Conservation (phyloP, 2,329 filamentous ascomycete species). For the Colletotrichum sidae region DNA sequence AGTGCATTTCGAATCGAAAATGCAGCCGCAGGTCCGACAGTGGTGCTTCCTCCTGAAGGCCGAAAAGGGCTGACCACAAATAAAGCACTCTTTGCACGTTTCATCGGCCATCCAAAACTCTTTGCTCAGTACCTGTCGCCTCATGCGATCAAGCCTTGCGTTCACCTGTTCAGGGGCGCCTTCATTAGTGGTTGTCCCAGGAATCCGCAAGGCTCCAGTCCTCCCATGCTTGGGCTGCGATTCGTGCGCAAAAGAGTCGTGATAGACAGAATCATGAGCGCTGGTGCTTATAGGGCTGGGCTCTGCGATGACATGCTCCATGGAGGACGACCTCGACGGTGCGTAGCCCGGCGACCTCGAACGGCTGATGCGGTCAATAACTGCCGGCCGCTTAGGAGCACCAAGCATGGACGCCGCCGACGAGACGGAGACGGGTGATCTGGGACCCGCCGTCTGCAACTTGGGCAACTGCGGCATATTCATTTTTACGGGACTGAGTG, state of each 20-base stretch:
- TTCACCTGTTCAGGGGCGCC: conserved; percentile 69
- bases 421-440: conserved; percentile 47
- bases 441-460: conserved; percentile 47
- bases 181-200: conserved; percentile 67
- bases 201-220: conserved; percentile 62
- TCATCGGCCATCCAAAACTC: conserved; percentile 99
- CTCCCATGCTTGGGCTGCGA: conserved; percentile 57
- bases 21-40: conserved; percentile 95
- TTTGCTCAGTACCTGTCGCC: conserved; percentile 88
- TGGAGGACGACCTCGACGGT: conserved; percentile 68
- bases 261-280: conserved; percentile 68
- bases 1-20: conserved; percentile 97
- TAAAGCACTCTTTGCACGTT: conserved; percentile 96
- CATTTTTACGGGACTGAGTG: conserved; percentile 56
- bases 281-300: conserved; percentile 69
- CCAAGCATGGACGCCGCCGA: conserved; percentile 53
- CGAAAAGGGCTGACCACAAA: conserved; percentile 89
- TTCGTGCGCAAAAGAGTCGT: conserved; percentile 65
- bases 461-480: conserved; percentile 46
- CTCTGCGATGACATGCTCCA: conserved; percentile 68
- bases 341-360: conserved; percentile 55
- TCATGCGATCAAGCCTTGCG: conserved; percentile 76
- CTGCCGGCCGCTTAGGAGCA: conserved; percentile 57
- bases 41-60: conserved; percentile 97
- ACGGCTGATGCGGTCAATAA: conserved; percentile 67